A percentile compares a stretch with the other conserved stretches of the same genome.
These are phyloP conservation scores for Euphorbia pulcherrima DNA, from an alignment of 345 rosid genomes.

Conservation along the genomic window DNA sequence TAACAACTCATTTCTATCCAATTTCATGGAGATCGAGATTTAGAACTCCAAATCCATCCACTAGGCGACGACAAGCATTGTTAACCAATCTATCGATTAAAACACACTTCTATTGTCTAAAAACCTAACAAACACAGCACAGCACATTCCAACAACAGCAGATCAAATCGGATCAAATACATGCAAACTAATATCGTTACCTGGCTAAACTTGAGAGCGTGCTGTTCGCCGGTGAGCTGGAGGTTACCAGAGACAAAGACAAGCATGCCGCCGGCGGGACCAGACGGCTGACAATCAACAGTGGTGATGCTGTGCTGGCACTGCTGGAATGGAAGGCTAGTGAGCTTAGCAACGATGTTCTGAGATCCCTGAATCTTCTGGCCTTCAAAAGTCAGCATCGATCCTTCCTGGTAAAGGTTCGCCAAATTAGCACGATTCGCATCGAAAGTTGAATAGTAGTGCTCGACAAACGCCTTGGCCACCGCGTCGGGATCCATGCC, in stretches of 20 bases:
- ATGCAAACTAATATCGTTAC: conserved; percentile 22
- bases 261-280: conserved; percentile 81
- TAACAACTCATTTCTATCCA: background rate
- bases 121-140: conserved; percentile 1
- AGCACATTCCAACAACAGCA: background rate
- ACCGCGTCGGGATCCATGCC: conserved; percentile 80
- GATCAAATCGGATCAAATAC: background rate
- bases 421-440: conserved; percentile 55
- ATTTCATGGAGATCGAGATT: background rate
- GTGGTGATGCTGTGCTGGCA: conserved; percentile 80
- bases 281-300: conserved; percentile 98
- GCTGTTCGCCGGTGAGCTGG: conserved; percentile 87
- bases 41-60: background rate
- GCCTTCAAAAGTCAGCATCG: conserved; percentile 94
- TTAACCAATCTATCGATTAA: background rate
- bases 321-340: conserved; percentile 83
- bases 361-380: conserved; percentile 81
- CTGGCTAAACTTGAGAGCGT: conserved; percentile 96
- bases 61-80: background rate
- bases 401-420: conserved; percentile 71
- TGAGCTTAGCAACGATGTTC: conserved; percentile 78
- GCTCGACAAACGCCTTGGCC: conserved; percentile 85
- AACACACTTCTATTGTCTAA: background rate
- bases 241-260: conserved; percentile 90
- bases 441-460: conserved; percentile 85